Evolutionary conservation across 2,329 filamentous ascomycete genomes (phyloP).

Genomic region (Neopestalotiopsis sp.): DNA sequence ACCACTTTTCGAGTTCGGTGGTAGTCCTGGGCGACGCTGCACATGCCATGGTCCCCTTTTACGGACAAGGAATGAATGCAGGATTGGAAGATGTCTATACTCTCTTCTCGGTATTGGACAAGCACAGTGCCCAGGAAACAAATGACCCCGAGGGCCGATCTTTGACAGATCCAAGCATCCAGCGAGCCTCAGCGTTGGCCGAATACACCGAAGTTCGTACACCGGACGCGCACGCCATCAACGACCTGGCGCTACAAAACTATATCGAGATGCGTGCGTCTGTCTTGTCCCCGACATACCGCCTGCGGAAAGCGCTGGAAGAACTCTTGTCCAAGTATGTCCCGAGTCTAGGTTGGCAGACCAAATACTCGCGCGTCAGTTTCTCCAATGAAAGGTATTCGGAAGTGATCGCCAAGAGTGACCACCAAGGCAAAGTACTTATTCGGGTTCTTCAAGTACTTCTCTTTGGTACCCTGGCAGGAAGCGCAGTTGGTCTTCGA

Average conservation of each 20-base stretch:
- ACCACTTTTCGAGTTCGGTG: constrained; percentile 78
- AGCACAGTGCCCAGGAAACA: constrained; percentile 57
- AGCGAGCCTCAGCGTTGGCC: constrained; percentile 73
- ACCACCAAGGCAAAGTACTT: constrained; percentile 70
- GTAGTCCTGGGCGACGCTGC: constrained; percentile 93
- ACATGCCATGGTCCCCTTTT: constrained; percentile 98
- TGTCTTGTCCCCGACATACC: constrained; percentile 79
- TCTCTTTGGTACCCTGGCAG: constrained; percentile 23
- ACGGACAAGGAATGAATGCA: constrained; percentile 97
- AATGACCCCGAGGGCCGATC: constrained; percentile 41
- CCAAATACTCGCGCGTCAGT: constrained; percentile 89
- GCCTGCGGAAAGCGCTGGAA: constrained; percentile 83
- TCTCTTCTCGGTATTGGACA: constrained; percentile 82
- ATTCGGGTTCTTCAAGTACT: constrained; percentile 49
- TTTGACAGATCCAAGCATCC: constrained; percentile 56
- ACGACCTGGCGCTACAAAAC: constrained; percentile 88
- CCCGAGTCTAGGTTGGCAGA: constrained; percentile 84
- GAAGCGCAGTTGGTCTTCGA: constrained; percentile 13
- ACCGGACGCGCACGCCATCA: constrained; percentile 86
- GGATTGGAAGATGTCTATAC: constrained; percentile 93
- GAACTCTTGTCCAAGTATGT: constrained; percentile 80
- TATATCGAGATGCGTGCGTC: constrained; percentile 93
- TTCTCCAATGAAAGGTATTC: constrained; percentile 94
- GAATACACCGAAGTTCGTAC: constrained; percentile 78
- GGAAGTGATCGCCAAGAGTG: constrained; percentile 74